Evolutionary conservation across 1,284 basidiomycete genomes (phyloP), one percentile per base, ranked within the genome.

Genomic region (Cutaneotrichosporon dermatis): DNA sequence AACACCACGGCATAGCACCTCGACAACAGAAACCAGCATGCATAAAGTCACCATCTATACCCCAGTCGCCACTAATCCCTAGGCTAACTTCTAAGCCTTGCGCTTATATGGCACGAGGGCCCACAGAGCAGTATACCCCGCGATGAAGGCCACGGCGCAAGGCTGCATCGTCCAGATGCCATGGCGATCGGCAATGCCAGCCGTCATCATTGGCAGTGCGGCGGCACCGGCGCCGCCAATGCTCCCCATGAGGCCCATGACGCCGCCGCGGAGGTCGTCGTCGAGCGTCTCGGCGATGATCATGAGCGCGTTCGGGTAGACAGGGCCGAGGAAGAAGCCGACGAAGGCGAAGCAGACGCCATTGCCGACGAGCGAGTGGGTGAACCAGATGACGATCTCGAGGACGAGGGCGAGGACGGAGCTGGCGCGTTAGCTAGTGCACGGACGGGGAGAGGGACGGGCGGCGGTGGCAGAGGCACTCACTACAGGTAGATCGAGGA

Each of bases 171-270:
- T 50, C 63, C 63, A 65, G 51, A 65, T 59, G 9, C 63, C 63
- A 13, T 50, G 55, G 6, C 39, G 46, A 41, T 65, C 60, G 6
- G 63, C 46, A 36, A 65, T 55, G 1, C 55, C 60, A 15, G 60
- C 63, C 5, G 60, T 50, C 49, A 65, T 59, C 54, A 87, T 86
- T 0, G 86, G 85, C 7, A 87, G 69, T 3, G 84, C 68, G 0
- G 86, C 85, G 39, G 82, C 83, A 9, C 86, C 86, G 0, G 85
- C 81, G 61, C 84, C 83, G 0, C 86, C 86, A 43, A 86, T 79
- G 2, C 83, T 84, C 3, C 83, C 67, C 56, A 69, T 65, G 82
- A 84, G 84, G 1, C 85, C 85, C 52, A 87, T 83, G 36, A 83
- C 81, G 6, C 78, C 84, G 2, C 83, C 83, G 44, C 86, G 79